Base-by-base conservation (phyloP, 768 basidiomycete species). In the Krasilnikovozyma curviuscula region DNA sequence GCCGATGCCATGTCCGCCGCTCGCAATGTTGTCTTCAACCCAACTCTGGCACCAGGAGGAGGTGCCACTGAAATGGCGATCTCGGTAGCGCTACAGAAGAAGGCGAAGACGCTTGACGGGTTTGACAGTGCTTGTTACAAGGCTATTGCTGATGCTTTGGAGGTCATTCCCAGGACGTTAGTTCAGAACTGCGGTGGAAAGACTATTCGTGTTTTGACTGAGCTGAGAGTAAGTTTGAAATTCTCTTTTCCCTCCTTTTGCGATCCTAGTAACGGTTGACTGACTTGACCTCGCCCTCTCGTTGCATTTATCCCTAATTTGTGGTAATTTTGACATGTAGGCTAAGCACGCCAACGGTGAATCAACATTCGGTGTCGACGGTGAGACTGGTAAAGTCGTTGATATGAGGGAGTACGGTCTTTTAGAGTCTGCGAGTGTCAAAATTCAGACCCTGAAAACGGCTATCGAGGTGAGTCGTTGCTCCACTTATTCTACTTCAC, bases 31-130 rank as follows among this genome's bases (percentile, higher is more conserved):
- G 79, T 93, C 53, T 95, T 97, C 68, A 83, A 95, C 67, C 93
- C 93, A 3, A 67, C 71, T 5, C 76, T 98, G n/a, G 82, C 81
- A 0, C 91, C 91, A 0, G 91, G 91, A 7, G 89, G 91, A 18
- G 91, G 93, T 35, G 91, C 93, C 23, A 91, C 86, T 3, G 93
- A 98, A 69, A 95, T 97, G 86, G 93, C 91, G 0, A 78, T 97
- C 65, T 78, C 78, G 30, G 85, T 93, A 3, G 84, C 80, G 1
- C 65, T 97, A 55, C 60, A 62, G 10, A 63, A 65, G 44, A 80
- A 82, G 41, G 83, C 83, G 18, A 71, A 81, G 58, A 76, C 69
- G 39, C 71, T 93, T 50, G 77, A 78, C 14, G 89, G 91, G 13
- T 80, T 88, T 14, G 85, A 89, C 62, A 81, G 79, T 0, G 86